Evolutionary conservation across 331 rosid species (phyloP), one percentile per base, ranked within the genome.

Genomic region (Pyrus hybrid): DNA sequence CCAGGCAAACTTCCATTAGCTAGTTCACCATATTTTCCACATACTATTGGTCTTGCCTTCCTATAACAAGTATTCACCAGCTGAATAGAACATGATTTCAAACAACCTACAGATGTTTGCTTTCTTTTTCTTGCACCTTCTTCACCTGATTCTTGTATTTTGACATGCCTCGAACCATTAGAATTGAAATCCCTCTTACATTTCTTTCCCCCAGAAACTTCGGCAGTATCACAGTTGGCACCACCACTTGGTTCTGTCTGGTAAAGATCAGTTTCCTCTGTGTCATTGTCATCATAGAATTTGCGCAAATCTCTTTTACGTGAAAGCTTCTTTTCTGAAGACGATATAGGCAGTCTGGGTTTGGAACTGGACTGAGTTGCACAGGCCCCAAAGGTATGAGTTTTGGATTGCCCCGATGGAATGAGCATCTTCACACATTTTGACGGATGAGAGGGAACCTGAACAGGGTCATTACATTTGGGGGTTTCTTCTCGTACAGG

Each of bases 11-110:
- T 56, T 53, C 70, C 85, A 76, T 75, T 69, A 43, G 78, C 79
- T 43, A 90, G 80, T 82, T 88, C 91, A 71, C 96, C 96, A 83
- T 86, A 86, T 68, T 83, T 85, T 67, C 93, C 93, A 45, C 79
- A 85, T 41, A 86, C 91, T 71, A 86, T 56, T 57, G 91, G 91
- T 71, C 85, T 90, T 45, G 79, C 72, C 71, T 80, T 85, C 71
- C 81, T 53, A 25, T 16, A 37, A 86, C 67, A 71, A 45, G 26
- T 23, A 67, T 76, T 86, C 70, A 35, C 73, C 76, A 72, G 74
- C 79, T 49, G 70, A 80, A 79, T 62, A 67, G 63, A 70, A 61
- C 77, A 75, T 75, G 85, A 60, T 71, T 37, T 70, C 56, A 68
- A 12, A 49, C 32, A 13, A 62, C 63, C 74, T 47, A 68, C n/a